phyloP scores from a whole-genome alignment of 805 yeast genomes.

The Yarrowia divulgata region DNA sequence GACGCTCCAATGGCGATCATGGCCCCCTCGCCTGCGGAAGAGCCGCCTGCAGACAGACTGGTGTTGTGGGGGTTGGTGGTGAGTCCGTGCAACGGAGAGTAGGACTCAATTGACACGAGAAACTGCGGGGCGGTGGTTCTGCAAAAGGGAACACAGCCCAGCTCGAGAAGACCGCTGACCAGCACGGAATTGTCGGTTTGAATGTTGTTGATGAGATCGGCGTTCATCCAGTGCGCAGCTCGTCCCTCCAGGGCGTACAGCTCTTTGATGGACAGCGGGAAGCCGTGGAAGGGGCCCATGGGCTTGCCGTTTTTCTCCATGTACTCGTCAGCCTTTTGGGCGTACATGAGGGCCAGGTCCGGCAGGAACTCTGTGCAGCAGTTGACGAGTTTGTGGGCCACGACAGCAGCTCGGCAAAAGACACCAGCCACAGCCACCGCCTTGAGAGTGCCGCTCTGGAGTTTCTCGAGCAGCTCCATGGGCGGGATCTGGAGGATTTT shows the following conservation, averaged over 20 bases:
- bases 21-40: conserved; percentile 67
- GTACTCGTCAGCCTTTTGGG: conserved; percentile 62
- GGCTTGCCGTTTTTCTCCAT: conserved; percentile 56
- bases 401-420: conserved; percentile 64
- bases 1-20: conserved; percentile 56
- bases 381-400: conserved; percentile 62
- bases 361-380: conserved; percentile 55
- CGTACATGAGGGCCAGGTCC: conserved; percentile 65
- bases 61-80: conserved; percentile 58
- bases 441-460: conserved; percentile 42
- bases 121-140: conserved; percentile 64
- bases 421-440: conserved; percentile 60
- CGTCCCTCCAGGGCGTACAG: conserved; percentile 57
- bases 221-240: conserved; percentile 57
- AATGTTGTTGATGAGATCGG: conserved; percentile 51
- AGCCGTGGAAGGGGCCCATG: conserved; percentile 70
- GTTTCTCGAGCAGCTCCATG: conserved; percentile 16
- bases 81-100: conserved; percentile 56
- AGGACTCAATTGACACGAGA: conserved; percentile 59
- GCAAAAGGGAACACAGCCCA: conserved; percentile 63
- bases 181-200: conserved; percentile 50
- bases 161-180: conserved; percentile 53
- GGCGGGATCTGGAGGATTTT: conserved; percentile 22
- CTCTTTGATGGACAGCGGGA: conserved; percentile 69
- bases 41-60: conserved; percentile 59